Evolutionary conservation across 306 rosid species (phyloP), one percentile per base, ranked within the genome.

Genomic region (Cucurbita ficifolia): DNA sequence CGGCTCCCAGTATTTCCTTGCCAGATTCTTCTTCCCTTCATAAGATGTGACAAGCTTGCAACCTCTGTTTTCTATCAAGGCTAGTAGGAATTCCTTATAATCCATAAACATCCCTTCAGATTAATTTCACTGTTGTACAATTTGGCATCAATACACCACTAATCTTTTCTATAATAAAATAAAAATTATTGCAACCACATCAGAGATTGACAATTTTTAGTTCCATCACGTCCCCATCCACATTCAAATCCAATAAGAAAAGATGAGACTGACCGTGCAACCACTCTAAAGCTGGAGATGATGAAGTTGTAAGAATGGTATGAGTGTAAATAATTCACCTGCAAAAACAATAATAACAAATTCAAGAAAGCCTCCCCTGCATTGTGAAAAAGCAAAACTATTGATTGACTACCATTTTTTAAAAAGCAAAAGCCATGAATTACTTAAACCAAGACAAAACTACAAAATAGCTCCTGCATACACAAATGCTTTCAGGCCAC

Each of bases 201-300:
- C 42, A 45, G n/a, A 45, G 39, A 43, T 21, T 46, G 18, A 46
- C 42, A 45, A 48, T 16, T 29, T 29, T 29, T 46, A 46, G 43
- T 45, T 13, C 35, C 36, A 65, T 42, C 53, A 22, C 19, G 7
- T 19, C 40, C 54, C 40, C 5, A 3, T 24, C 45, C 14, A 12
- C 4, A 10, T 64, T 67, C 39, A 45, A 67, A 48, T 69, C 7
- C n/a, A 55, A 64, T 35, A n/a, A 33, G 73, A 76, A 46, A 33
- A 55, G 72, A 42, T 50, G 62, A 24, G 70, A 83, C 92, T 85
- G 76, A 90, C 97, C 97, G 81, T 89, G 99, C 82, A 94, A 77
- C 96, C 97, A 89, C 79, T 76, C 79, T 67, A 94, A 82, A 72
- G 96, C 83, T 71, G 96, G 81, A 68, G 97, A 89, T 68, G 97